Conservation (phyloP, 768 basidiomycete genomes). For the Paxillus involutus region DNA sequence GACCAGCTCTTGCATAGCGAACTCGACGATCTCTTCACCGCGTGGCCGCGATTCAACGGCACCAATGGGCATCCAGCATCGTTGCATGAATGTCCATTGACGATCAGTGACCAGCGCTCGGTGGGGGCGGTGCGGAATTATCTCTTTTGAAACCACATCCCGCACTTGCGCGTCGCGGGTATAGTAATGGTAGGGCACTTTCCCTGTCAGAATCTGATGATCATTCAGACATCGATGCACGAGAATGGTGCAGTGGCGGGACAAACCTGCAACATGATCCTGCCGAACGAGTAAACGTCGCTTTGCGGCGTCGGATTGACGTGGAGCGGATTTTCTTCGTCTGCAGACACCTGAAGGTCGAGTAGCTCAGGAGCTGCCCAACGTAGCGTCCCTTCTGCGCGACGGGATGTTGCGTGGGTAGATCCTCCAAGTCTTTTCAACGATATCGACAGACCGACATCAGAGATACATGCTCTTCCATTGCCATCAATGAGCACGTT, state of each 20-base stretch:
- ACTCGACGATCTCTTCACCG: no score
- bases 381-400: constrained; percentile 30
- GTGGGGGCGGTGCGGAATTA: background rate
- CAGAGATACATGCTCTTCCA: no score
- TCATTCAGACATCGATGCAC: background rate
- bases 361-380: constrained; percentile 45
- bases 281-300: constrained; percentile 21
- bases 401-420: constrained; percentile 33
- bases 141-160: background rate
- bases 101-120: background rate
- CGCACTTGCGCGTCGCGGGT: background rate
- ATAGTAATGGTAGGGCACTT: constrained; percentile 1
- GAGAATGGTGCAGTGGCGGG: background rate
- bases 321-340: constrained; percentile 6
- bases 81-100: constrained; percentile 5
- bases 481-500: no score
- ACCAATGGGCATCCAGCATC: background rate
- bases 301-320: background rate
- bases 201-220: background rate
- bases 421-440: constrained; percentile 27
- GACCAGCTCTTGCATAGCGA: no score
- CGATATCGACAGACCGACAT: constrained; percentile 27
- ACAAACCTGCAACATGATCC: constrained; percentile 29
- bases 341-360: constrained; percentile 1
- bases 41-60: no score